A percentile compares a stretch with the other conserved stretches of the same genome.
phyloP scores from a whole-genome alignment of 129 eudicot genomes.

The Scalesia atractyloides region DNA sequence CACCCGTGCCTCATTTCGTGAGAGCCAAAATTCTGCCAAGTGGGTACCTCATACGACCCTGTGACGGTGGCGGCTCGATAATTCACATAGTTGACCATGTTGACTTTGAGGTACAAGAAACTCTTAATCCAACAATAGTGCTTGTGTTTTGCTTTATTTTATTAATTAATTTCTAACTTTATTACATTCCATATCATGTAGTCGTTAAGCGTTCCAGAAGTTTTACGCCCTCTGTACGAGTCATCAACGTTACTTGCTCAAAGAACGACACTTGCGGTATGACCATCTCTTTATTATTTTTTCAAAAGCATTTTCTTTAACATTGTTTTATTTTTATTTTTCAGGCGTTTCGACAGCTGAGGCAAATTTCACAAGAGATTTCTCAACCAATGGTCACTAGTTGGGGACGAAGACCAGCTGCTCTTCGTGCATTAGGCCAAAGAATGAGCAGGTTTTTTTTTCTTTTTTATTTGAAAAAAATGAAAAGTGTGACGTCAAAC shows the following conservation, averaged over 20 bases:
- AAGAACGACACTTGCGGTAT: conserved; percentile 77
- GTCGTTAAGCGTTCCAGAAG: conserved; percentile 94
- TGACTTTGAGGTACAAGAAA: conserved; percentile 67
- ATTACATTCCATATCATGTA: conserved; percentile 20
- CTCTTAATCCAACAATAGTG: background rate
- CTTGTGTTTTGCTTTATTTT: background rate
- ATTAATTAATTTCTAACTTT: conserved; percentile 6
- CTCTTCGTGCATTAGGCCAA: conserved; percentile 86
- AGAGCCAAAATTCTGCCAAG: conserved; percentile 86
- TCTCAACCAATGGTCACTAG: conserved; percentile 79
- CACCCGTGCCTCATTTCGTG: conserved; percentile 80
- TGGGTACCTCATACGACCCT: conserved; percentile 86
- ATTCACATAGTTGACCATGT: conserved; percentile 90
- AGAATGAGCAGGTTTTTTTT: conserved; percentile 71
- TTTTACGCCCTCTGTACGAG: conserved; percentile 83
- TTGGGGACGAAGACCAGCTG: conserved; percentile 92
- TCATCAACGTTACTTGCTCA: conserved; percentile 88
- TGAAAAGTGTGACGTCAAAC: background rate
- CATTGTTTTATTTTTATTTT: conserved; percentile 1
- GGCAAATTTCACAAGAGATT: conserved; percentile 80
- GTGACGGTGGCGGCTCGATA: conserved; percentile 94
- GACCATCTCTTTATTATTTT: conserved; percentile 2
- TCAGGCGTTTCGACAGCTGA: conserved; percentile 86
- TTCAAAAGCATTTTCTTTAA: background rate
- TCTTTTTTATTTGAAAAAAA: background rate